Evolutionary conservation across 257 asterid species (phyloP).

Genomic region (Primulina huaijiensis): DNA sequence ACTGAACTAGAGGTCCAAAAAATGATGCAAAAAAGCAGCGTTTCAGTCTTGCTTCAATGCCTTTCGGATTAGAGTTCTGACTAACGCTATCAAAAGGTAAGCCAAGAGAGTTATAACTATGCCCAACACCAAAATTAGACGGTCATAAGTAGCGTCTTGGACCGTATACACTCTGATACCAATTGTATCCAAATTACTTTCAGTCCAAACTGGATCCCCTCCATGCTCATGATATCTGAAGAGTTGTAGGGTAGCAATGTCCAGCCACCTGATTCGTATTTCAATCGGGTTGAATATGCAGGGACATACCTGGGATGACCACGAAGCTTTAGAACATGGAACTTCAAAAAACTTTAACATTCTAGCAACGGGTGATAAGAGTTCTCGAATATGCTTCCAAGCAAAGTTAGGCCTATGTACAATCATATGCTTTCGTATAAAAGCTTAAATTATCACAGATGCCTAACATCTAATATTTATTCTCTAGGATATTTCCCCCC

Average conservation of each 20-base stretch:
- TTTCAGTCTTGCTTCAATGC: constrained; percentile 81
- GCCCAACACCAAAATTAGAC: constrained; percentile 58
- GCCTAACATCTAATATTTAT: no score
- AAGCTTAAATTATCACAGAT: neutral
- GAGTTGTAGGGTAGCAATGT: constrained; percentile 53
- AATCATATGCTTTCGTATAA: neutral
- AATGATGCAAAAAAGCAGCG: constrained; percentile 15
- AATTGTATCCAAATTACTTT: constrained; percentile 84
- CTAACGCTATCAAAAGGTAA: constrained; percentile 48
- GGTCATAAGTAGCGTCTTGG: constrained; percentile 56
- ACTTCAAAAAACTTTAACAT: neutral
- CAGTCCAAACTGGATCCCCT: constrained; percentile 93
- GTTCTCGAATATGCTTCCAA: neutral
- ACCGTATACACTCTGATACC: constrained; percentile 59
- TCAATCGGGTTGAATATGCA: constrained; percentile 87
- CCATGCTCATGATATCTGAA: constrained; percentile 48
- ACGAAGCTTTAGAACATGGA: neutral
- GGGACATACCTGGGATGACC: constrained; percentile 72
- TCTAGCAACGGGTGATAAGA: neutral
- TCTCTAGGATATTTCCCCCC: no score
- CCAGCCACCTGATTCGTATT: constrained; percentile 66
- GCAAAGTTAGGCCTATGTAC: neutral
- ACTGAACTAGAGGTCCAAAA: constrained; percentile 19
- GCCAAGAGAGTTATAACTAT: constrained; percentile 55
- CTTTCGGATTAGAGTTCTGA: constrained; percentile 66